Conservation (phyloP, 2,329 filamentous ascomycete genomes). For the Lasiodiplodia hormozganensis region DNA sequence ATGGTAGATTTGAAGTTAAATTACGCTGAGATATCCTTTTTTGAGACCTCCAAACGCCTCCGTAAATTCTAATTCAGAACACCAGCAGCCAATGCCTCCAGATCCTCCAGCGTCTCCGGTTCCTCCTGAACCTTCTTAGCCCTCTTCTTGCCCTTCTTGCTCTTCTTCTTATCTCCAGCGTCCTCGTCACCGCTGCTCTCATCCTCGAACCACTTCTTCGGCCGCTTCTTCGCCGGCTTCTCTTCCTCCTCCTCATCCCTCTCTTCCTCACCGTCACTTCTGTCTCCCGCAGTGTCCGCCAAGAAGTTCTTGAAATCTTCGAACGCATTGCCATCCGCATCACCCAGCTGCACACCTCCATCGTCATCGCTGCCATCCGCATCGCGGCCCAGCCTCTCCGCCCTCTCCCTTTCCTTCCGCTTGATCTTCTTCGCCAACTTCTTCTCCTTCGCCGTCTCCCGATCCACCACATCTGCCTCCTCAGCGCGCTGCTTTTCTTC, state of each 20-base stretch:
- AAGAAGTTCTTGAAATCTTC: constrained; percentile 26
- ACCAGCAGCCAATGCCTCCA: constrained; percentile 77
- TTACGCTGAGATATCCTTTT: constrained; percentile 3
- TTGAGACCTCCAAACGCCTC: not conserved
- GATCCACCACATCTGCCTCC: constrained; percentile 81
- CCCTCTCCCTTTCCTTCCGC: constrained; percentile 70
- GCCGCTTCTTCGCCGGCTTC: constrained; percentile 64
- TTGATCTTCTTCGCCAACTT: constrained; percentile 77
- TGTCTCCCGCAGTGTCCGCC: constrained; percentile 11
- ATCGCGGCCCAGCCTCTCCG: constrained; percentile 54
- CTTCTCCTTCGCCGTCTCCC: constrained; percentile 79
- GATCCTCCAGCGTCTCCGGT: constrained; percentile 79
- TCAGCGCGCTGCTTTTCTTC: constrained; percentile 74
- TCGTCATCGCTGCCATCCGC: constrained; percentile 40
- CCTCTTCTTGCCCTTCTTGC: constrained; percentile 48
- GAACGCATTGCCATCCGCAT: constrained; percentile 30
- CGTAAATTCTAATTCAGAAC: constrained; percentile 58
- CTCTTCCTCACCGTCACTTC: constrained; percentile 35
- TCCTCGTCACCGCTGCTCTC: constrained; percentile 58
- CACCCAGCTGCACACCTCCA: constrained; percentile 40
- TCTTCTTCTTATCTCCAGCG: constrained; percentile 45
- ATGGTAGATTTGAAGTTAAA: not conserved
- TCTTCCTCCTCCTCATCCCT: constrained; percentile 29
- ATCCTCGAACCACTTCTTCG: constrained; percentile 82
- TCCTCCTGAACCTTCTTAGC: constrained; percentile 65